phyloP scores from a whole-genome alignment of 1,139 yeast species.

The Candida anutae region DNA sequence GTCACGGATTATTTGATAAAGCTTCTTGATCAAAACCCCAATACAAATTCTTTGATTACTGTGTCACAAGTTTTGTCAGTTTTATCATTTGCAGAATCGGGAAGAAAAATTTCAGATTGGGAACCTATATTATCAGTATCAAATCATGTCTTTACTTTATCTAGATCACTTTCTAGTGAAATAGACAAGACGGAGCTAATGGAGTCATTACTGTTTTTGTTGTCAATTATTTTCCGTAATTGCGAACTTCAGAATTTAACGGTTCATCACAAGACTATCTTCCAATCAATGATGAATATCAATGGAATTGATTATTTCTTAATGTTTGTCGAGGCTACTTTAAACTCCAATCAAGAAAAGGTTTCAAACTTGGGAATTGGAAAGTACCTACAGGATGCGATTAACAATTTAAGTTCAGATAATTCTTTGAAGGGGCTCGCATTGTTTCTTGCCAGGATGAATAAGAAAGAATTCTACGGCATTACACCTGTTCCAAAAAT shows the following conservation, averaged over 20 bases:
- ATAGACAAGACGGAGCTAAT: conserved; percentile 13
- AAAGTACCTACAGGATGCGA: conserved; percentile 41
- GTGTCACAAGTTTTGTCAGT: conserved; percentile 29
- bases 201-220: conserved; percentile 33
- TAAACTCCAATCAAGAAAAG: conserved; percentile 37
- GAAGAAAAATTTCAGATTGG: conserved; percentile 51
- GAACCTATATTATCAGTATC: conserved; percentile 11
- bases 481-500: conserved; percentile 9
- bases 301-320: conserved; percentile 33
- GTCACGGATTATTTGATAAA: conserved; percentile 20
- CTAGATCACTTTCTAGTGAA: conserved; percentile 7
- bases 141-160: conserved; percentile 1
- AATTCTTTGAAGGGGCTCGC: conserved; percentile 30
- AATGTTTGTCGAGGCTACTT: conserved; percentile 41
- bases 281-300: conserved; percentile 24
- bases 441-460: conserved; percentile 31
- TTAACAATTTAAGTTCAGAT: conserved; percentile 28
- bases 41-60: conserved; percentile 10
- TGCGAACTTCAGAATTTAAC: conserved; percentile 45
- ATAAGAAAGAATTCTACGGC: conserved; percentile 7
- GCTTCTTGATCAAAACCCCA: conserved; percentile 7
- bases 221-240: conserved; percentile 50
- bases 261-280: conserved; percentile 36
- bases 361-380: conserved; percentile 38
- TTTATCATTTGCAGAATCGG: conserved; percentile 59